Evolutionary conservation across 306 rosid species (phyloP), one percentile per base, ranked within the genome.

Genomic region (Mimosa bimucronata): DNA sequence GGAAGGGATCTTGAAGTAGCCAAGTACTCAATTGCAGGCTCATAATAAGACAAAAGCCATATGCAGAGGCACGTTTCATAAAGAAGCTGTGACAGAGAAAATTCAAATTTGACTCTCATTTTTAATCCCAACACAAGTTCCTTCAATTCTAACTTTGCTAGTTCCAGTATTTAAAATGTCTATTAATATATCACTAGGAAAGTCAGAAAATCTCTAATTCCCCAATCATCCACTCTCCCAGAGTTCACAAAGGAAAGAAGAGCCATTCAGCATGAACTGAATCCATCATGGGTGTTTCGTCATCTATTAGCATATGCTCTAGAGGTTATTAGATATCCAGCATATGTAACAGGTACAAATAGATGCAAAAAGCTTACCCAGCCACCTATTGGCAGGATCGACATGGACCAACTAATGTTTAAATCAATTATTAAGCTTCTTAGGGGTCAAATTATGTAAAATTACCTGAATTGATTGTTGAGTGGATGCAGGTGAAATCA

Each of bases 391-490:
- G 55, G 70, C 26, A 78, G 78, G 69, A 82, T 45, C 55, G 16
- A 58, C 50, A 21, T 19, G 26, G 61, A 6, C 48, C 65, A 66
- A 77, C 77, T 62, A 18, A 41, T 30, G 76, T n/a, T 46, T 38
- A 77, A 79, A 69, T 15, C 26, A 62, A 66, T 58, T 41, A 48
- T 71, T 57, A 74, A 75, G 73, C 57, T 52, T 61, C 78, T 66
- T 23, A 23, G 71, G 18, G 38, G n/a, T 66, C 66, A 68, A 70
- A 13, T 70, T 80, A 23, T 30, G 69, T 53, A 76, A 77, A 62
- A 46, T 85, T 87, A 91, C 99, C 97, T 96, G 99, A 81, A 90
- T 93, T 66, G 98, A 93, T 73, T 93, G 99, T 86, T 91, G 99
- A 50, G 98, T 93, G 78, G 98, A 93, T 82, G 98, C 99, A 18